phyloP scores from a whole-genome alignment of 1,139 yeast species.

The Insectozyma bohioensis region DNA sequence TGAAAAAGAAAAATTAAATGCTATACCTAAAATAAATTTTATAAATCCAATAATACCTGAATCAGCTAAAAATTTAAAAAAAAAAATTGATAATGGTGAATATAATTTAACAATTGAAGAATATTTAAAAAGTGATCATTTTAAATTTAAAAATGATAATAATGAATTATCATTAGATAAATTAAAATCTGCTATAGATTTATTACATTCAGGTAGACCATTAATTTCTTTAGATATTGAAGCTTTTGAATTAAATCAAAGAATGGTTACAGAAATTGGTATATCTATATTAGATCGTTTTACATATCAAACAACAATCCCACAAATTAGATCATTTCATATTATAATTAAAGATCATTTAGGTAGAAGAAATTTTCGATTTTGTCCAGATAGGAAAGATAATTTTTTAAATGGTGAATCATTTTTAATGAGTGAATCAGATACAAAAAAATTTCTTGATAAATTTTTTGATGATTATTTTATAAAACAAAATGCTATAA shows the following conservation, averaged over 20 bases:
- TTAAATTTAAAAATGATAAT: conserved; percentile 18
- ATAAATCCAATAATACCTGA: no score
- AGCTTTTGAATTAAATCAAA: conserved; percentile 54
- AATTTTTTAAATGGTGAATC: conserved; percentile 61
- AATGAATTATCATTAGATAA: conserved; percentile 15
- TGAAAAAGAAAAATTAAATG: no score
- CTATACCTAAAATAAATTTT: no score
- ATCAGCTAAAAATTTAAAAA: conserved; percentile 3
- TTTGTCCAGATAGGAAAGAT: conserved; percentile 63
- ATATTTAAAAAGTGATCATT: conserved; percentile 21
- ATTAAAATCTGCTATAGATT: conserved; percentile 26
- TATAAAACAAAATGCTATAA: conserved; percentile 22
- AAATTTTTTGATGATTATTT: conserved; percentile 45
- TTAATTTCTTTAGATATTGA: conserved; percentile 66
- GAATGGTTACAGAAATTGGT: conserved; percentile 66
- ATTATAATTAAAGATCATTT: conserved; percentile 54
- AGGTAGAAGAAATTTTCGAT: conserved; percentile 49
- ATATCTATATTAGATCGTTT: conserved; percentile 64
- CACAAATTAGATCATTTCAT: conserved; percentile 54
- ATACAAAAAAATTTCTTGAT: conserved; percentile 41
- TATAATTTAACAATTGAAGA: conserved; percentile 8
- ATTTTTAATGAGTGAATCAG: conserved; percentile 34
- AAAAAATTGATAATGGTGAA: conserved; percentile 1
- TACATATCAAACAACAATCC: conserved; percentile 31
- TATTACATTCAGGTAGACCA: conserved; percentile 33